Conservation (phyloP, 225 moss, liverwort and hornwort species). For the Polytrichum commune region DNA sequence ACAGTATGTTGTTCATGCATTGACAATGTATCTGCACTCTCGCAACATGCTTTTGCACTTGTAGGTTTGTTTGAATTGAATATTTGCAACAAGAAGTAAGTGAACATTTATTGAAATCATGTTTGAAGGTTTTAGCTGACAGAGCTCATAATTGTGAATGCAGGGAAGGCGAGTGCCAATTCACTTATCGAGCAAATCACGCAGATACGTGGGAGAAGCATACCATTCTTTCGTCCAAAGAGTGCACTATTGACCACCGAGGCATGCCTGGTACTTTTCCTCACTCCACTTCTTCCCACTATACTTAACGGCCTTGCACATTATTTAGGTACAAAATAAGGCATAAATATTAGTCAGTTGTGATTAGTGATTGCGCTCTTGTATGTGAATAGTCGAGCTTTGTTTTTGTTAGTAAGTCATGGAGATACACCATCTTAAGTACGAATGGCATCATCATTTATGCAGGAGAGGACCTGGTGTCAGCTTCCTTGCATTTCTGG, state of each 20-base stretch:
- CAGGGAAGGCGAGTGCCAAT: slow-evolving; percentile 32
- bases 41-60: too few relatives aligned
- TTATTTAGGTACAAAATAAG: neutral
- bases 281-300: neutral
- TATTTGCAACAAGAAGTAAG: too few relatives aligned
- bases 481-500: too few relatives aligned
- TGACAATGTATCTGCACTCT: too few relatives aligned
- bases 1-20: too few relatives aligned
- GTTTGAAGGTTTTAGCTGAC: too few relatives aligned
- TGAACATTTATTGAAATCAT: too few relatives aligned
- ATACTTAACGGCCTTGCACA: neutral
- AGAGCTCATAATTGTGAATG: neutral
- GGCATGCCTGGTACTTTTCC: slow-evolving; percentile 57
- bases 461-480: too few relatives aligned
- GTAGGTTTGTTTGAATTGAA: too few relatives aligned
- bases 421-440: too few relatives aligned
- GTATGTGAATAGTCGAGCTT: neutral
- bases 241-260: slow-evolving; percentile 62
- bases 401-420: too few relatives aligned
- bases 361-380: neutral
- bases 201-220: slow-evolving; percentile 61
- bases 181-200: slow-evolving; percentile 75
- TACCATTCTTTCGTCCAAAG: slow-evolving; percentile 85
- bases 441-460: too few relatives aligned
- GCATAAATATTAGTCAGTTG: neutral